These are phyloP conservation scores for Cladosporium sp. DNA, from an alignment of 2,329 filamentous ascomycete genomes.

Conservation along the genomic window DNA sequence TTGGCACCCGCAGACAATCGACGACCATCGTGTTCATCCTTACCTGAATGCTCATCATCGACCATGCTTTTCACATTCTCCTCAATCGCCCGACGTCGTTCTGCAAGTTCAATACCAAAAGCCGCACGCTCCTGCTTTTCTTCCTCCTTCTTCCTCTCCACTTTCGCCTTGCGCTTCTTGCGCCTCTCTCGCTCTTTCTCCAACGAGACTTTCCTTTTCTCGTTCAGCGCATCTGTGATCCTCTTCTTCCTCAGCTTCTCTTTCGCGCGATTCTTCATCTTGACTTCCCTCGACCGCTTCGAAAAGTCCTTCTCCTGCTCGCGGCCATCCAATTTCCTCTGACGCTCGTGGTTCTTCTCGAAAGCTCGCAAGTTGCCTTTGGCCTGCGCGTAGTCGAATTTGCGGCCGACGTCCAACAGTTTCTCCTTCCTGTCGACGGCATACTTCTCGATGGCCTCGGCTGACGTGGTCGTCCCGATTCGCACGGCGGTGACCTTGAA, in stretches of 20 bases:
- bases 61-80: slow-evolving; percentile 20
- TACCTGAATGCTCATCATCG: slow-evolving; percentile 12
- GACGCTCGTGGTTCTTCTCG: slow-evolving; percentile 47
- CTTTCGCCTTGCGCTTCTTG: slow-evolving; percentile 15
- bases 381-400: slow-evolving; percentile 69
- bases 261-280: slow-evolving; percentile 42
- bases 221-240: slow-evolving; percentile 13
- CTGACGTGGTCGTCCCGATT: slow-evolving; percentile 55
- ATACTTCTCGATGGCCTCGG: slow-evolving; percentile 66
- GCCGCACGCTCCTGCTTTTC: slow-evolving; percentile 9
- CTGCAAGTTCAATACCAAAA: background rate
- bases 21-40: background rate
- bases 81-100: background rate
- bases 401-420: slow-evolving; percentile 67
- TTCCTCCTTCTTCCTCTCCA: slow-evolving; percentile 19
- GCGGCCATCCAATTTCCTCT: slow-evolving; percentile 39
- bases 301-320: slow-evolving; percentile 37
- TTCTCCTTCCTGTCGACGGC: slow-evolving; percentile 69
- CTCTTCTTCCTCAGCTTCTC: slow-evolving; percentile 26
- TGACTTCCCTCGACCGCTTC: slow-evolving; percentile 42
- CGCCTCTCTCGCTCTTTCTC: slow-evolving; percentile 4
- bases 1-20: background rate
- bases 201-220: slow-evolving; percentile 27
- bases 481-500: slow-evolving; percentile 72
- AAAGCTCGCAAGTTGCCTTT: slow-evolving; percentile 60